Evolutionary conservation across 371 early-diverging fungal species (phyloP), one percentile per base, ranked within the genome.

Genomic region (Sporodiniella umbellata): DNA sequence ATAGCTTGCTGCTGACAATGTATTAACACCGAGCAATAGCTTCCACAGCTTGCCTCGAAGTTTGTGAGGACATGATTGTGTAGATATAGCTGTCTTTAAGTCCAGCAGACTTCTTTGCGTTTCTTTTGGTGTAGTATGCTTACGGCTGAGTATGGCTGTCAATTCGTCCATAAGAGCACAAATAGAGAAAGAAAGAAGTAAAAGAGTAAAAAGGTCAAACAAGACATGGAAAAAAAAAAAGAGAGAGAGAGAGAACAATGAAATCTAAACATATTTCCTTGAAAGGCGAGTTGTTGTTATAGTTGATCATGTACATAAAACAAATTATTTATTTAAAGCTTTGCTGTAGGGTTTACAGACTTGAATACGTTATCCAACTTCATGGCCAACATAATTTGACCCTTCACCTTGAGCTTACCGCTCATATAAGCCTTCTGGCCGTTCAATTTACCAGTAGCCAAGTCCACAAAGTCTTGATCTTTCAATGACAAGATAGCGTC

Each of bases 401-500:
- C 95, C 81, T 91, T 90, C 63, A 89, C 65, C 64, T 74, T 72
- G 58, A 93, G 79, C 72, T 85, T 90, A 49, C 93, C 93, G 11
- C 68, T 56, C 87, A 91, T 90, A 64, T 90, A 93, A 15, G 91
- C 91, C 65, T 68, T 70, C 61, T 70, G 71, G 51, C 72, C 73
- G 51, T 85, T 95, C 38, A 90, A 68, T 78, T 95, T 94, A 56
- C 92, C 93, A 22, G 64, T 48, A 33, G 91, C 87, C 46, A 96
- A 66, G 47, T 89, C 84, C 37, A 90, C 87, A 81, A 96, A 93
- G 70, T 90, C 93, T 54, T 79, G 72, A 60, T 94, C 89, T 54
- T 63, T 68, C 59, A 89, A 54, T 26, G 69, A 66, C 14, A 91
- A 62, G 7, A 70, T 78, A 42, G 86, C 83, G 55, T 88, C 89